Conservation (phyloP, 345 rosid species). For the Brassica rapa region DNA sequence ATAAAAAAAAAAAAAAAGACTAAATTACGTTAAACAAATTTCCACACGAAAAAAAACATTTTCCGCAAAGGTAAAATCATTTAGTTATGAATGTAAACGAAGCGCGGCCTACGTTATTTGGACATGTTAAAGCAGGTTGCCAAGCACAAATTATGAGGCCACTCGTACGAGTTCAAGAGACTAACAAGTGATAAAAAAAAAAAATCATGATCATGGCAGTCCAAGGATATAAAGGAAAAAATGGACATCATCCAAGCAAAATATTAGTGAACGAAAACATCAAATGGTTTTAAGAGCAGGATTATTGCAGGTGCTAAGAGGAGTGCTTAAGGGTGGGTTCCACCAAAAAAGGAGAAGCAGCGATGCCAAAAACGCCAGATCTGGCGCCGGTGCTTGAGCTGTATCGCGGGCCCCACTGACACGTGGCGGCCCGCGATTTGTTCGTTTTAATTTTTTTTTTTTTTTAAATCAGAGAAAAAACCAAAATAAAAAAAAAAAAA, state of each 20-base stretch:
- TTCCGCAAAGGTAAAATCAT: not conserved
- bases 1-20: no score
- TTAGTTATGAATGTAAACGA: not conserved
- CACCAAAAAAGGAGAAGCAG: no score
- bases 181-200: no score
- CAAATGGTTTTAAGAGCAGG: slow-evolving; percentile 26
- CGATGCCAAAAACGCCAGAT: no score
- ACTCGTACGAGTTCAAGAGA: slow-evolving; percentile 15
- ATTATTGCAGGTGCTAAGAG: no score
- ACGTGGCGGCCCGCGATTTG: no score
- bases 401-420: no score
- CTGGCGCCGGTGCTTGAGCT: no score
- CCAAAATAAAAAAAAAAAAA: no score
- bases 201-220: slow-evolving; percentile 16
- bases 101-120: not conserved
- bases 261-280: not conserved
- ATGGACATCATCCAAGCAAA: not conserved
- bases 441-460: no score
- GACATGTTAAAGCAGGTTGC: not conserved
- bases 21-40: not conserved
- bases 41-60: not conserved
- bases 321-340: no score
- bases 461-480: no score
- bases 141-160: slow-evolving; percentile 25
- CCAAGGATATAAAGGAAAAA: slow-evolving; percentile 5